These are phyloP conservation scores for Kwoniella mangroviensis DNA, from an alignment of 768 basidiomycete species.

Conservation along the genomic window DNA sequence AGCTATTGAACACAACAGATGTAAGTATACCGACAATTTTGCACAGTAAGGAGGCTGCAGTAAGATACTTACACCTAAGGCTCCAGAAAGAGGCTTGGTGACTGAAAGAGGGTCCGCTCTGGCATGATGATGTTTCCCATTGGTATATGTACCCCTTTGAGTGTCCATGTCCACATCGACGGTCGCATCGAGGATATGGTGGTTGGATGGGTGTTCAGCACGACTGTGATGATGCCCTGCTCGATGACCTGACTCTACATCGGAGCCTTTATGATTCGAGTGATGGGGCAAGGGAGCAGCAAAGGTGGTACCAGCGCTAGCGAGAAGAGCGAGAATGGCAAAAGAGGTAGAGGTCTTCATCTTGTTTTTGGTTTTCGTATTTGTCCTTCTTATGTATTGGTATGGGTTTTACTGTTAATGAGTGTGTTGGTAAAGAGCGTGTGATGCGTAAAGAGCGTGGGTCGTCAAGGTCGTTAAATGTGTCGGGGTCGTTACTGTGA, in stretches of 20 bases:
- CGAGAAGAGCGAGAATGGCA: conserved; percentile 32
- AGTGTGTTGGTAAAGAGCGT: conserved; percentile 4
- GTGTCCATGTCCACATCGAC: not conserved
- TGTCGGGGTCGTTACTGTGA: conserved; percentile 13
- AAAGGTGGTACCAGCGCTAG: conserved; percentile 18
- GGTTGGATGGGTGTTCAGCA: not conserved
- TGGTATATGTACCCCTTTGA: conserved; percentile 2
- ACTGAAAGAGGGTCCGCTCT: not conserved
- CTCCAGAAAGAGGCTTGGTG: conserved; percentile 2
- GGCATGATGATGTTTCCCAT: conserved; percentile 15
- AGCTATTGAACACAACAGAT: not conserved
- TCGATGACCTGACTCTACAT: not conserved
- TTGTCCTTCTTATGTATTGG: not conserved
- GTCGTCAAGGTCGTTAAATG: conserved; percentile 17
- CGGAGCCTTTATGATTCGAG: not conserved
- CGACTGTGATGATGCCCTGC: not conserved
- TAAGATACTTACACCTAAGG: conserved; percentile 5
- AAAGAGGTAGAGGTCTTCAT: conserved; percentile 36
- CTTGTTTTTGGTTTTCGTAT: conserved; percentile 9
- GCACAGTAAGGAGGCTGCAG: not conserved
- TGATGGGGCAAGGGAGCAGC: conserved; percentile 25
- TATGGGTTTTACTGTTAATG: not conserved
- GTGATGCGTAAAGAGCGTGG: conserved; percentile 19
- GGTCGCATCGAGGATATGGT: not conserved
- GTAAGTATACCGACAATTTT: too few relatives aligned